Evolutionary conservation across 805 yeast species (phyloP).

Genomic region (Hanseniaspora lachancei): DNA sequence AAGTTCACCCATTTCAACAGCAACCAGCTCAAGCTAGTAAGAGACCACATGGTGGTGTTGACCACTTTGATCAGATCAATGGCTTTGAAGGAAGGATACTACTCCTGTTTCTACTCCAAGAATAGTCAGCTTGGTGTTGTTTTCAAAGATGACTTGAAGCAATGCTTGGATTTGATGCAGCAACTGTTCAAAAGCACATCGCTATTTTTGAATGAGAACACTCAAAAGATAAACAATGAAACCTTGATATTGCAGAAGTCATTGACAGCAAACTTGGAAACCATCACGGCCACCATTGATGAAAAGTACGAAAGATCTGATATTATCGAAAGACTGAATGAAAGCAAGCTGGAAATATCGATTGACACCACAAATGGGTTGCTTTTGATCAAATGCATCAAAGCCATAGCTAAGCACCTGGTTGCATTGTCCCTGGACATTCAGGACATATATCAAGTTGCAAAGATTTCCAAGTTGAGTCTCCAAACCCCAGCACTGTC

Average conservation of each 20-base stretch:
- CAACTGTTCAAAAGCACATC: neutral
- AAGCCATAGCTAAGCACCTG: constrained; percentile 31
- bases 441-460: constrained; percentile 17
- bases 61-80: constrained; percentile 6
- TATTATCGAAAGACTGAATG: neutral
- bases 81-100: constrained; percentile 1
- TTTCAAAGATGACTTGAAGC: neutral
- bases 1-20: neutral
- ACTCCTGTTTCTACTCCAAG: neutral
- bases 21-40: neutral
- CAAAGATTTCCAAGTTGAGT: constrained; percentile 13
- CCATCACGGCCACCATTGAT: neutral
- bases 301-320: neutral
- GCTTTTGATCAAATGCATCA: constrained; percentile 30
- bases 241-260: neutral
- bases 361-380: constrained; percentile 11
- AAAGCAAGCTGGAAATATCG: neutral
- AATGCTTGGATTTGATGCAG: neutral
- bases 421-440: constrained; percentile 21
- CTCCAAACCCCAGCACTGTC: constrained; percentile 35
- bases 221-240: neutral
- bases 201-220: neutral
- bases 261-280: neutral
- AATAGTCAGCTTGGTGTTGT: neutral
- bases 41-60: constrained; percentile 5